These are phyloP conservation scores for Eucalyptus guilfoylei DNA, from an alignment of 345 rosid genomes.

Conservation along the genomic window DNA sequence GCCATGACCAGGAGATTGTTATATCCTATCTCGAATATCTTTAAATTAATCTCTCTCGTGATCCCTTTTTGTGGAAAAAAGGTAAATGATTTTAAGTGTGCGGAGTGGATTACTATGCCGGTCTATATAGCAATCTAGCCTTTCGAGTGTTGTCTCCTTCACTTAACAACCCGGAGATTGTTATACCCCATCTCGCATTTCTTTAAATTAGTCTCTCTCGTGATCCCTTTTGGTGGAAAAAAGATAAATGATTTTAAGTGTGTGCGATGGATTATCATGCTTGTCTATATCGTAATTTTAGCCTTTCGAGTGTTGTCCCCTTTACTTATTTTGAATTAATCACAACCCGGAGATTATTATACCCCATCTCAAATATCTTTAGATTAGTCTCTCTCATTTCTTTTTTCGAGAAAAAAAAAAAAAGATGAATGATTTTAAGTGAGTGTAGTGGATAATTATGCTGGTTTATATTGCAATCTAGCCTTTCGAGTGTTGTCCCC, in stretches of 20 bases:
- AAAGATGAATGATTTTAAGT: not conserved
- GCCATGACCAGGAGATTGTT: rapidly evolving
- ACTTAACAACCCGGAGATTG: rapidly evolving
- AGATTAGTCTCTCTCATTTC: rapidly evolving
- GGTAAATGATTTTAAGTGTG: not conserved
- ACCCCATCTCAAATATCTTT: not conserved
- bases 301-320: no score
- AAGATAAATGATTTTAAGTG: not conserved
- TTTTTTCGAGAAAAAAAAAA: rapidly evolving
- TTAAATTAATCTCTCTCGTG: not conserved
- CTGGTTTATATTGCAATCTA: not conserved
- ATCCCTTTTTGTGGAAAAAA: rapidly evolving
- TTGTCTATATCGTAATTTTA: not conserved
- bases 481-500: no score
- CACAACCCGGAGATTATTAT: rapidly evolving
- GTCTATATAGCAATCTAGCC: not conserved
- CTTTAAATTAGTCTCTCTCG: not conserved
- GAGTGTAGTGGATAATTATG: not conserved
- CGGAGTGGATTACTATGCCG: rapidly evolving
- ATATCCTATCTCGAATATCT: not conserved
- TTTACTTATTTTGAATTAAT: no score
- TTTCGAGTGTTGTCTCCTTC: no score
- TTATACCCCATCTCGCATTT: not conserved
- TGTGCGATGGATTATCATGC: not conserved
- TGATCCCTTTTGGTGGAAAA: not conserved